A percentile compares a stretch with the other conserved stretches of the same genome.
These are phyloP conservation scores for Jamesozyma hellenica DNA, from an alignment of 805 yeast genomes.

Conservation along the genomic window DNA sequence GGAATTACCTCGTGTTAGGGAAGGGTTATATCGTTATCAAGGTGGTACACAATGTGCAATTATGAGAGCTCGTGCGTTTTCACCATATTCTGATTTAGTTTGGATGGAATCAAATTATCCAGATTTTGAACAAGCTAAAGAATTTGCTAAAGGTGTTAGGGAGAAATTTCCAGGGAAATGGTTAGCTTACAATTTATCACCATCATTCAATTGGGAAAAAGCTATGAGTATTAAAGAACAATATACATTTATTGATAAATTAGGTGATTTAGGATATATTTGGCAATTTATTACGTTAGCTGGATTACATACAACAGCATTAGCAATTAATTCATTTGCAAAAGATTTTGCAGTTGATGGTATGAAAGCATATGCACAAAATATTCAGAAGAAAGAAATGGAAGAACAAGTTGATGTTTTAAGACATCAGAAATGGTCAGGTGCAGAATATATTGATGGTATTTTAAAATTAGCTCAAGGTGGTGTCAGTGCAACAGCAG, in stretches of 20 bases:
- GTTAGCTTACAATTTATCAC: slow-evolving; percentile 94
- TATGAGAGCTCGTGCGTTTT: slow-evolving; percentile 89
- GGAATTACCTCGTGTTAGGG: slow-evolving; percentile 92
- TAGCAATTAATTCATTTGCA: slow-evolving; percentile 80
- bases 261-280: slow-evolving; percentile 81
- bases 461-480: slow-evolving; percentile 84
- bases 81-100: slow-evolving; percentile 89
- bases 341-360: slow-evolving; percentile 70
- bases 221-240: slow-evolving; percentile 86
- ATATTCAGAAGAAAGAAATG: slow-evolving; percentile 80
- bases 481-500: slow-evolving; percentile 91
- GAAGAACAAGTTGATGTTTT: slow-evolving; percentile 87
- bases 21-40: slow-evolving; percentile 90
- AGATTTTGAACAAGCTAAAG: slow-evolving; percentile 85
- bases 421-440: slow-evolving; percentile 98
- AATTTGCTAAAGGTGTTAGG: slow-evolving; percentile 87
- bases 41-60: slow-evolving; percentile 98
- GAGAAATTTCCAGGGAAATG: slow-evolving; percentile 77
- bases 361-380: slow-evolving; percentile 91
- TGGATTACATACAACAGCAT: slow-evolving; percentile 91
- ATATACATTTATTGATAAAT: slow-evolving; percentile 78
- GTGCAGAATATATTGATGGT: slow-evolving; percentile 92
- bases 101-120: slow-evolving; percentile 99
- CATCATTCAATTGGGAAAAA: slow-evolving; percentile 95
- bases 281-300: slow-evolving; percentile 98